Percentiles rank a stretch among this genome's conserved stretches.
These are phyloP conservation scores for Thermomucor indicae-seudaticae DNA, from an alignment of 371 early-diverging fungal species.

Conservation along the genomic window DNA sequence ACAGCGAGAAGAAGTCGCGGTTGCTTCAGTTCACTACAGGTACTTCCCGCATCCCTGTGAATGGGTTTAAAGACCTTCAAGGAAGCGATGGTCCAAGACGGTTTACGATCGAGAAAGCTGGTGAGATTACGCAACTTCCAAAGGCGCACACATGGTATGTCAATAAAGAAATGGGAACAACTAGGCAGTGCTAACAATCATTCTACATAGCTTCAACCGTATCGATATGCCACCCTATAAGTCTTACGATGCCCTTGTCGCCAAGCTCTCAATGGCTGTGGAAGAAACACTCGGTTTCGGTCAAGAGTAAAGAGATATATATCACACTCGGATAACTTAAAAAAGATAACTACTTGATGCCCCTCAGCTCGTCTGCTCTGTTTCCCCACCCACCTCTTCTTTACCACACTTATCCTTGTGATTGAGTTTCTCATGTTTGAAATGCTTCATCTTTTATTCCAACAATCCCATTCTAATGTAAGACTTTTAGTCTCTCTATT, in stretches of 20 bases:
- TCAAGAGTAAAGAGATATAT: slow-evolving; percentile 53
- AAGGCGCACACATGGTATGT: slow-evolving; percentile 92
- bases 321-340: no score
- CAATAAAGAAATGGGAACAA: not conserved
- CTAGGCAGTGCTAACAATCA: not conserved
- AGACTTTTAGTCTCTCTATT: not conserved
- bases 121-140: slow-evolving; percentile 82
- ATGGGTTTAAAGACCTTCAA: slow-evolving; percentile 97
- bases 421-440: no score
- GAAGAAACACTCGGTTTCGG: slow-evolving; percentile 90
- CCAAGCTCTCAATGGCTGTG: slow-evolving; percentile 87
- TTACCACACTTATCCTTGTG: no score
- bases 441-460: no score
- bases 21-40: slow-evolving; percentile 98
- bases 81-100: slow-evolving; percentile 95
- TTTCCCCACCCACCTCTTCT: no score
- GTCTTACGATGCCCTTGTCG: slow-evolving; percentile 61
- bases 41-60: slow-evolving; percentile 96
- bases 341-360: no score
- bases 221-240: slow-evolving; percentile 94
- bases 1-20: slow-evolving; percentile 91
- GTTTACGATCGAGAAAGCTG: slow-evolving; percentile 95
- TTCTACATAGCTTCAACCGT: slow-evolving; percentile 80
- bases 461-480: no score
- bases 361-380: no score